These are phyloP conservation scores for Clathrus columnatus DNA, from an alignment of 768 basidiomycete species.

Conservation along the genomic window DNA sequence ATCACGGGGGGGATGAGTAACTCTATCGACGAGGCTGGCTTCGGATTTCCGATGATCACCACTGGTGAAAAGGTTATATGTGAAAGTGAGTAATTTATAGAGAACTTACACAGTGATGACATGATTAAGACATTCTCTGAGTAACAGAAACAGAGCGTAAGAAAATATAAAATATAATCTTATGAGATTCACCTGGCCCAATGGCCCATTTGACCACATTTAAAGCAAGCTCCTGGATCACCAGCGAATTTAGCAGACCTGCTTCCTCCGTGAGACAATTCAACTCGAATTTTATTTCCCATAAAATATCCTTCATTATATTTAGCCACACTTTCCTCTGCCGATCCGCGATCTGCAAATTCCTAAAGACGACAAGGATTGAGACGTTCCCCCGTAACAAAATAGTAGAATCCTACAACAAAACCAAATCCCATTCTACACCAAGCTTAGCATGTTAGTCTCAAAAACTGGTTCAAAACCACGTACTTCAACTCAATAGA, in stretches of 20 bases:
- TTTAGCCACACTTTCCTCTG: conserved; percentile 79
- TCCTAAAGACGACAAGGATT: conserved; percentile 39
- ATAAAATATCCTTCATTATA: conserved; percentile 87
- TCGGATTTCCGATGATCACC: conserved; percentile 32
- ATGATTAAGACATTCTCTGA: conserved; percentile 65
- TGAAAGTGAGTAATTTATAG: not conserved
- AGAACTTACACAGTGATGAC: conserved; percentile 39
- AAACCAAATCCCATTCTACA: conserved; percentile 80
- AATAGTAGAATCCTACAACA: conserved; percentile 47
- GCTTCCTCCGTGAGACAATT: conserved; percentile 77
- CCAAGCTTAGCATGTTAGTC: not conserved
- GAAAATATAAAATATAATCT: not conserved
- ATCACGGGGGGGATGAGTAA: conserved; percentile 45
- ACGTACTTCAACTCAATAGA: conserved; percentile 80
- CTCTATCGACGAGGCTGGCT: conserved; percentile 31
- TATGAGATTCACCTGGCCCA: conserved; percentile 66
- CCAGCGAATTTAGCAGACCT: conserved; percentile 71
- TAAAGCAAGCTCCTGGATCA: conserved; percentile 86
- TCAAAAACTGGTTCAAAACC: not conserved
- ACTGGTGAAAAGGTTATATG: conserved; percentile 12
- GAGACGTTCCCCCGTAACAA: conserved; percentile 7
- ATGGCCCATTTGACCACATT: conserved; percentile 76
- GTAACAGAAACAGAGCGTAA: conserved; percentile 5
- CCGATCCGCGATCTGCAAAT: conserved; percentile 73
- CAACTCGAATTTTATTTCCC: conserved; percentile 88